Conservation (phyloP, 192 early-diverging fungal genomes). For the Lobosporangium transversale region DNA sequence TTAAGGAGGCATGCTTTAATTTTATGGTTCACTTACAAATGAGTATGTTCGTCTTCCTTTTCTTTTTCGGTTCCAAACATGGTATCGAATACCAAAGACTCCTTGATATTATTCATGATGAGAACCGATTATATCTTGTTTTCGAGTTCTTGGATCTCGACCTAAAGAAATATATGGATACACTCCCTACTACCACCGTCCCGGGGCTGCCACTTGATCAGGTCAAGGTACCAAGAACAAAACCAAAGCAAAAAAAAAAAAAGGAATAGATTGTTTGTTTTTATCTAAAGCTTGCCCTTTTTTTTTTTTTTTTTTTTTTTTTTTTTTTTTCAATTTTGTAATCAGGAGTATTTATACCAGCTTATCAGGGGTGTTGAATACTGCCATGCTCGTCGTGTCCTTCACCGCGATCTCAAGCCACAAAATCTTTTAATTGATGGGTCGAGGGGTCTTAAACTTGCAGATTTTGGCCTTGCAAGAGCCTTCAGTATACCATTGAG, state of each 20-base stretch:
- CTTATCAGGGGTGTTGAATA: conserved; percentile 89
- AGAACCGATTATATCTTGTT: conserved; percentile 90
- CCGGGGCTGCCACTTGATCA: conserved; percentile 38
- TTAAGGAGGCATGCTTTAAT: conserved; percentile 10
- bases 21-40: not conserved
- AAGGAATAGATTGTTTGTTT: not conserved
- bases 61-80: too few relatives aligned
- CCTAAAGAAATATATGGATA: conserved; percentile 54
- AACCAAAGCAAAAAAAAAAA: not conserved
- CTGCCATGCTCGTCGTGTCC: conserved; percentile 91
- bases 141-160: conserved; percentile 97
- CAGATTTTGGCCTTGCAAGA: conserved; percentile 96
- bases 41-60: not conserved
- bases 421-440: conserved; percentile 97
- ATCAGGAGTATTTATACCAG: conserved; percentile 92
- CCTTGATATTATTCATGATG: conserved; percentile 88
- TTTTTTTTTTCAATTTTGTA: too few relatives aligned
- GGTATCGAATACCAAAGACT: too few relatives aligned
- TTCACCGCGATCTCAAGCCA: conserved; percentile 98
- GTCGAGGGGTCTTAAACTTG: conserved; percentile 88
- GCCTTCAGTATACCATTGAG: conserved; percentile 93
- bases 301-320: not conserved
- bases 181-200: conserved; percentile 29
- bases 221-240: conserved; percentile 33
- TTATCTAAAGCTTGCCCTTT: not conserved